These are phyloP conservation scores for Arthrobotrys musiformis DNA, from an alignment of 2,329 filamentous ascomycete genomes.

Conservation along the genomic window DNA sequence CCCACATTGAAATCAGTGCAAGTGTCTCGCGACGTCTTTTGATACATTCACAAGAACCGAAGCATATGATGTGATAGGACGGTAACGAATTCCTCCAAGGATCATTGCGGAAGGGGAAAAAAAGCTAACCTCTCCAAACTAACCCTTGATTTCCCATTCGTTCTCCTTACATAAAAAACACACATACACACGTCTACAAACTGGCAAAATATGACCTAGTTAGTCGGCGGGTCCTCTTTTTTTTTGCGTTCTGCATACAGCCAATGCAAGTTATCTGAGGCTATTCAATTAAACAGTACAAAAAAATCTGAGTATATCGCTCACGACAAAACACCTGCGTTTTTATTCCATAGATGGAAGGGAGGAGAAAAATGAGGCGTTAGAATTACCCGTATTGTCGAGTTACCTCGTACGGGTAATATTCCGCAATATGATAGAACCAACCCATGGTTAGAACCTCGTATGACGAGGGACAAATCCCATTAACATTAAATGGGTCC, in stretches of 20 bases:
- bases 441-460: slow-evolving; percentile 14
- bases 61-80: slow-evolving; percentile 40
- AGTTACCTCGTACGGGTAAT: slow-evolving; percentile 44
- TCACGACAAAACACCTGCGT: slow-evolving; percentile 7
- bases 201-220: slow-evolving; percentile 35
- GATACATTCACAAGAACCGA: slow-evolving; percentile 15
- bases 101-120: slow-evolving; percentile 1
- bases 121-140: background rate
- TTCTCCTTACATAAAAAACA: background rate
- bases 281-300: slow-evolving; percentile 15
- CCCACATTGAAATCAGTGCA: slow-evolving; percentile 15
- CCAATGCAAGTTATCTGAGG: slow-evolving; percentile 17
- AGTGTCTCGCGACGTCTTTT: slow-evolving; percentile 35
- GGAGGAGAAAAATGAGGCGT: background rate
- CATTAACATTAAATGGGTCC: background rate
- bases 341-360: slow-evolving; percentile 10
- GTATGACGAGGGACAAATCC: background rate
- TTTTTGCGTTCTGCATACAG: slow-evolving; percentile 26
- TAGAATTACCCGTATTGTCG: slow-evolving; percentile 22
- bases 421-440: slow-evolving; percentile 5
- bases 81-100: slow-evolving; percentile 19
- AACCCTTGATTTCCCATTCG: slow-evolving; percentile 12
- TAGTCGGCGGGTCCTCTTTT: background rate
- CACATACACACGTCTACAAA: too few species aligned
- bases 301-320: slow-evolving; percentile 8